These are phyloP conservation scores for Exophiala lecanii-corni DNA, from an alignment of 2,329 filamentous ascomycete genomes.

Conservation along the genomic window DNA sequence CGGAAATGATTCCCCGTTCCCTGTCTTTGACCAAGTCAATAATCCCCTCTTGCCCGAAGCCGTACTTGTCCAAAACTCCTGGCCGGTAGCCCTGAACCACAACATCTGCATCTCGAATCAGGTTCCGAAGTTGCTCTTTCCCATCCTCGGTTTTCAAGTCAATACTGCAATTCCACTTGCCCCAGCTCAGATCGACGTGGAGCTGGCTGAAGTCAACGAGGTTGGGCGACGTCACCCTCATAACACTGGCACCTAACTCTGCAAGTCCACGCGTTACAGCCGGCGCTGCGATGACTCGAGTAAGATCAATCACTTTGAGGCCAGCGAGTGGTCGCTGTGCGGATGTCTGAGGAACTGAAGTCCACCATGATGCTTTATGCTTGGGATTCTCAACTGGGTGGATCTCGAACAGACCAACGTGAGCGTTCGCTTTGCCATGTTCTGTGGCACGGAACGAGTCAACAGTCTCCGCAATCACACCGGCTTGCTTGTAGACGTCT, in stretches of 20 bases:
- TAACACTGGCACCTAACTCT: conserved; percentile 44
- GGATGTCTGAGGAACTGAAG: conserved; percentile 23
- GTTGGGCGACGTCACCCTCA: conserved; percentile 42
- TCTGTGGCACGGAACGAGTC: conserved; percentile 37
- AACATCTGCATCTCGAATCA: conserved; percentile 49
- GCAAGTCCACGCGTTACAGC: conserved; percentile 40
- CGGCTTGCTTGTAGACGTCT: conserved; percentile 38
- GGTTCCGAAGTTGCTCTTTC: conserved; percentile 36
- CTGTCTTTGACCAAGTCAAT: conserved; percentile 38
- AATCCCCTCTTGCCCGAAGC: conserved; percentile 50
- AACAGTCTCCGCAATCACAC: conserved; percentile 36
- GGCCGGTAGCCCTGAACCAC: conserved; percentile 52
- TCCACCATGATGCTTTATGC: conserved; percentile 21
- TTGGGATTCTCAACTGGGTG: conserved; percentile 17
- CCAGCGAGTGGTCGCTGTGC: conserved; percentile 41
- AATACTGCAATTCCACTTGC: conserved; percentile 61
- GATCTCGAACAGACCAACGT: conserved; percentile 40
- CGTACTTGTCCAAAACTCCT: conserved; percentile 51
- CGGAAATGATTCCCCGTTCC: conserved; percentile 44
- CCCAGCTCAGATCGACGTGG: conserved; percentile 69
- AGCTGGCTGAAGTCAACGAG: conserved; percentile 48
- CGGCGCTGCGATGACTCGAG: conserved; percentile 44
- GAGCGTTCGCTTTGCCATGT: conserved; percentile 41
- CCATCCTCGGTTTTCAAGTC: conserved; percentile 45
- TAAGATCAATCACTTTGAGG: conserved; percentile 48